Conservation (phyloP, 129 eudicot genomes). For the Lonicera japonica region DNA sequence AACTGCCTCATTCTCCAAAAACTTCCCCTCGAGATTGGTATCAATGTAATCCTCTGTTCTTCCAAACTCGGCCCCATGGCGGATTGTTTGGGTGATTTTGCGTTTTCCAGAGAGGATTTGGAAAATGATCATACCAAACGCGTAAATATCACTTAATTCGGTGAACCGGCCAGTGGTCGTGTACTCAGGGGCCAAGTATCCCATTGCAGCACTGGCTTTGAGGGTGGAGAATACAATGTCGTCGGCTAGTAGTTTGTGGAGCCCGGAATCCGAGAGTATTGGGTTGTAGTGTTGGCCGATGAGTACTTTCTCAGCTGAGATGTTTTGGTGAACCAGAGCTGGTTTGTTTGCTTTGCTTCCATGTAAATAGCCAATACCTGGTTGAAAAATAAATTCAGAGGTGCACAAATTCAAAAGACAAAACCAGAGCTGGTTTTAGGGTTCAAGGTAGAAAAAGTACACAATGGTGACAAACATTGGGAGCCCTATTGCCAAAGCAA, state of each 20-base stretch:
- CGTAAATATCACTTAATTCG: conserved; percentile 80
- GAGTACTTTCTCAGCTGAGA: conserved; percentile 88
- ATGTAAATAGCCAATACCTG: conserved; percentile 79
- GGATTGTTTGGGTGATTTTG: conserved; percentile 32
- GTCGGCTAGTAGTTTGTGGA: conserved; percentile 81
- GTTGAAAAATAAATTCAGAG: neutral
- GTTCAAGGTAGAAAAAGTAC: neutral
- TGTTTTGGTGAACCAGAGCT: conserved; percentile 64
- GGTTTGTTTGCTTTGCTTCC: conserved; percentile 50
- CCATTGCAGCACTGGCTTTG: conserved; percentile 94
- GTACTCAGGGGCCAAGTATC: conserved; percentile 95
- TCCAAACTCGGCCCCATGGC: conserved; percentile 67
- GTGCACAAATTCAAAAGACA: neutral
- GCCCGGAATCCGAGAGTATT: conserved; percentile 65
- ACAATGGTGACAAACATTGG: neutral
- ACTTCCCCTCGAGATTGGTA: conserved; percentile 58
- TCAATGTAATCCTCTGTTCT: conserved; percentile 68
- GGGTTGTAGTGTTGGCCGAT: conserved; percentile 62
- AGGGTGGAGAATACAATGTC: conserved; percentile 79
- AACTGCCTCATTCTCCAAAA: conserved; percentile 57
- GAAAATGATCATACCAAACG: conserved; percentile 67
- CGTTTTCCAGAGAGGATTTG: conserved; percentile 76
- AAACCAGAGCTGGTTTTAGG: neutral
- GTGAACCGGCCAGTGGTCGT: conserved; percentile 84
- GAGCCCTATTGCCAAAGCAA: neutral